Base-by-base conservation (phyloP, 192 early-diverging fungal genomes). In the Cetraspora pellucida region DNA sequence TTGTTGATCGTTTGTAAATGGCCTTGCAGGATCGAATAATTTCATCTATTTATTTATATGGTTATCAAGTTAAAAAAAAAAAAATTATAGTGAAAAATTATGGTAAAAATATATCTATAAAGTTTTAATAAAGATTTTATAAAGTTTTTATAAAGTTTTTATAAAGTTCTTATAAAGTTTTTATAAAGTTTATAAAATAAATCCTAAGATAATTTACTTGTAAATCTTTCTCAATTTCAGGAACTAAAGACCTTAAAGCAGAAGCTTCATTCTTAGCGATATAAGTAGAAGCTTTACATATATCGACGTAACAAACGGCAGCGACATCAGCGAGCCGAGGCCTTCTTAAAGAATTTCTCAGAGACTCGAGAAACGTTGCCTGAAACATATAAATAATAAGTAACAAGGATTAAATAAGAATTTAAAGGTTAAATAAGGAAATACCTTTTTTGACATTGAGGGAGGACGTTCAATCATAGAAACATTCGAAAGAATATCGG, bases 211-310 rank as follows among this genome's bases (percentile, higher is more conserved):
- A 23, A 44, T 47, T 25, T 69, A 89, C 91, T 75, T 88, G 89
- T n/a, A 95, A 79, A 66, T 95, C 93, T 55, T 85, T 85, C 77
- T 95, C 94, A 58, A 95, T 84, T 58, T 92, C 87, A 5, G 89
- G 85, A 7, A 93, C 89, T 30, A 95, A 78, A 25, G 88, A 77
- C 23, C 90, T 81, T 10, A 92, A 81, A 1, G 89, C 86, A 1
- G 88, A 88, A 7, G 85, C 85, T 47, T 92, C 91, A 21, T 82
- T 83, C 58, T 87, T 88, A 6, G 85, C 81, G 7, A 93, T 84
- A 74, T 90, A 93, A 0, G 92, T 90, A 13, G 87, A 87, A 3
- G 92, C 92, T 61, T 90, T 90, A 67, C 87, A 91, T 19, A 95
- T 78, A 52, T 95, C 93, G 7, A 94, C 89, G 66, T 89, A 93